Evolutionary conservation across 1,284 basidiomycete species (phyloP).

Genomic region (Caloboletus inedulis): DNA sequence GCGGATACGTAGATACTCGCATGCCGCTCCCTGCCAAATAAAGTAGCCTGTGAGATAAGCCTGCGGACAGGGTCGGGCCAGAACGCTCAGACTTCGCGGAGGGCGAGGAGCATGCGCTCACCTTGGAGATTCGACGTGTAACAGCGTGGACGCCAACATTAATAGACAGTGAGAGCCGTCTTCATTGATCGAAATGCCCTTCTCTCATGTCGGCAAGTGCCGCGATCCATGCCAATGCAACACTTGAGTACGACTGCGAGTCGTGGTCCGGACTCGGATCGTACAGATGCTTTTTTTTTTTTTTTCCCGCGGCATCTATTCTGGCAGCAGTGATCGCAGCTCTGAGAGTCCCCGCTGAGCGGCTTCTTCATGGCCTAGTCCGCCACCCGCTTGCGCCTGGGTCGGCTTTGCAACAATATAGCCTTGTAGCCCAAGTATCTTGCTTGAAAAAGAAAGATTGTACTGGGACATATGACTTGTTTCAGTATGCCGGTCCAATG

Average conservation of each 20-base stretch:
- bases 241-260: conserved; percentile 4
- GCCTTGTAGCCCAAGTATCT: not conserved
- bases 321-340: not conserved
- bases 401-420: not conserved
- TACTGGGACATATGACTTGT: not conserved
- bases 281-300: not conserved
- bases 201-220: not conserved
- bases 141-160: conserved; percentile 7
- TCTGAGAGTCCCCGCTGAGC: not conserved
- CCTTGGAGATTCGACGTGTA: not conserved
- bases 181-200: not conserved
- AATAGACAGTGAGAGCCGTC: conserved; percentile 12
- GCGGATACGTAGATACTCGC: not conserved
- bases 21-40: not conserved
- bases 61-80: not conserved
- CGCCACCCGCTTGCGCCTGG: not conserved
- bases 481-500: not conserved
- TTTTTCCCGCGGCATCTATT: conserved; percentile 4
- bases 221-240: not conserved
- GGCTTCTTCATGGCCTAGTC: not conserved
- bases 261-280: not conserved
- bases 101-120: not conserved
- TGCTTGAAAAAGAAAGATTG: conserved; percentile 18
- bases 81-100: not conserved
- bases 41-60: not conserved